These are phyloP conservation scores for Cyberlindnera galapagoensis DNA, from an alignment of 805 yeast species.

Conservation along the genomic window DNA sequence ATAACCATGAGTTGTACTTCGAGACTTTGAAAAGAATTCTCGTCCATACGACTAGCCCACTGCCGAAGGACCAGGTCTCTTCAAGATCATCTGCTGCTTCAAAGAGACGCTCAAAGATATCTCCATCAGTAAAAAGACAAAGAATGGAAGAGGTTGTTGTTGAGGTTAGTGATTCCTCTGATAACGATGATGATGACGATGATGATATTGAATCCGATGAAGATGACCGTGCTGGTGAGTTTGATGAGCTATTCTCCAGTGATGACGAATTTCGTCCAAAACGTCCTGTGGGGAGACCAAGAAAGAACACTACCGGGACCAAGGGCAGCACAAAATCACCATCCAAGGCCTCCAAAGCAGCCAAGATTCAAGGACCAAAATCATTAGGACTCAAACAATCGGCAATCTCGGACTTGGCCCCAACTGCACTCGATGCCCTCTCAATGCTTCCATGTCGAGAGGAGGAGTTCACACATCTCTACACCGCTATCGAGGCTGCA, in stretches of 20 bases:
- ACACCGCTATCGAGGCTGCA: slow-evolving; percentile 62
- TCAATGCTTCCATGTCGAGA: slow-evolving; percentile 73
- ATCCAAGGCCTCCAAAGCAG: too few relatives aligned
- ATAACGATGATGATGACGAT: not conserved
- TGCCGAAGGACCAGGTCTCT: slow-evolving; percentile 1
- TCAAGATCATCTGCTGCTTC: slow-evolving; percentile 2
- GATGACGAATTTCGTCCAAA: slow-evolving; percentile 25
- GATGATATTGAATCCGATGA: slow-evolving; percentile 5
- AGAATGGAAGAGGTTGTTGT: slow-evolving; percentile 8
- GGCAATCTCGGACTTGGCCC: slow-evolving; percentile 4
- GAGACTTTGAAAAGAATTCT: slow-evolving; percentile 20
- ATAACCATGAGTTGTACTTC: slow-evolving; percentile 23
- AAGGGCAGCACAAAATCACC: slow-evolving; percentile 13
- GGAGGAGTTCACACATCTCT: slow-evolving; percentile 67
- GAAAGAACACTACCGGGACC: slow-evolving; percentile 20
- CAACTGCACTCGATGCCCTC: slow-evolving; percentile 23
- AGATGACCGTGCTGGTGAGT: slow-evolving; percentile 7
- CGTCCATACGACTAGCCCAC: slow-evolving; percentile 8
- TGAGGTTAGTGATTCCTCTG: too few relatives aligned
- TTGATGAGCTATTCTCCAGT: slow-evolving; percentile 4
- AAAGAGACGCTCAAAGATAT: not conserved
- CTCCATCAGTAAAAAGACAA: slow-evolving; percentile 1
- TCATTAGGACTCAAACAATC: slow-evolving; percentile 5
- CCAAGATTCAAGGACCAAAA: slow-evolving; percentile 24
- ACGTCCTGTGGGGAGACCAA: slow-evolving; percentile 14